Evolutionary conservation across 331 rosid species (phyloP), one percentile per base, ranked within the genome.

Genomic region (Telfairia occidentalis): DNA sequence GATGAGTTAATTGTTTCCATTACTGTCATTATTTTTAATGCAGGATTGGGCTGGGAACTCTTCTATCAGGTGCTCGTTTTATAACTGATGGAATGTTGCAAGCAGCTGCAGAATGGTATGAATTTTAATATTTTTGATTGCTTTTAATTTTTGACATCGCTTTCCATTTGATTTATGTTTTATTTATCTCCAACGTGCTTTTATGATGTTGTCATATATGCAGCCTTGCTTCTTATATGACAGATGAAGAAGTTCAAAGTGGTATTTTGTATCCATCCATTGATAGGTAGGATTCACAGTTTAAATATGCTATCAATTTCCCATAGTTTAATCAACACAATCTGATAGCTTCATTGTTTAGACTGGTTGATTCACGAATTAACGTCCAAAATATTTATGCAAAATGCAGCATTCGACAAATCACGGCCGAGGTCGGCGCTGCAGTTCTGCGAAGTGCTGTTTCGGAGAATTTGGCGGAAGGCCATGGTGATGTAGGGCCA

Each of bases 161-260:
- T 29, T 3, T 26, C 29, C 43, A 21, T 19, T 24, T 26, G 77
- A 37, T 32, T 8, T 49, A 34, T 32, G 18, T n/a, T 29, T 11
- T 19, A 46, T 73, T 18, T 54, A 35, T 34, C 61, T 52, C 52
- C 50, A 74, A 29, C 26, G 26, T 54, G 32, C 48, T 76, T 13
- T 64, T 63, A 77, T 77, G 54, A 76, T 76, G 37, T 10, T 81
- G 40, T 80, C 63, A 30, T 81, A 45, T 82, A 49, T 82, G 71
- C 89, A 95, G 97, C 89, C 98, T 95, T 75, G 98, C 98, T 74
- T 87, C 97, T 38, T 95, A 95, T 82, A 95, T 95, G 87, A 88
- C 82, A 10, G 96, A 91, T 69, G 97, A 87, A 77, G 98, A 95
- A 78, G 79, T 87, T 81, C 82, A 60, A 26, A 83, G 82, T 34